phyloP scores from a whole-genome alignment of 352 stramenopile genomes.

The Blastocystis sp. region DNA sequence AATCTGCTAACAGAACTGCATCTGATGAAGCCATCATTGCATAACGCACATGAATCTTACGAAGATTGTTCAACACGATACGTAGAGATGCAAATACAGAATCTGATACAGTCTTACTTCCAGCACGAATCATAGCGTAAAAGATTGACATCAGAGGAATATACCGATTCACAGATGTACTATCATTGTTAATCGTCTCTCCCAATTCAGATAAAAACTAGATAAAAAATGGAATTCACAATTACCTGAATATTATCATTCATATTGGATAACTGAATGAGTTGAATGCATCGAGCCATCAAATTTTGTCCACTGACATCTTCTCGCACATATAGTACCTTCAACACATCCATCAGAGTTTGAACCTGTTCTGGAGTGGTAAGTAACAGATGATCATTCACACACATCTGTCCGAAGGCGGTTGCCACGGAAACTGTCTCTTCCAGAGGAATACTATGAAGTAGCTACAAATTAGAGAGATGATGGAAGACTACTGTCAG shows the following conservation, averaged over 20 bases:
- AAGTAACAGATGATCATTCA: background rate
- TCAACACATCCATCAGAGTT: slow-evolving; percentile 7
- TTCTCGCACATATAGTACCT: slow-evolving; percentile 10
- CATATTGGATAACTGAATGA: slow-evolving; percentile 75
- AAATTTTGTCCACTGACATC: slow-evolving; percentile 75
- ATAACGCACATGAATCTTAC: background rate
- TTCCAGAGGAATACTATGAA: background rate
- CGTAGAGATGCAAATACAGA: background rate
- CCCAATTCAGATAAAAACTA: background rate
- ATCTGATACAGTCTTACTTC: background rate
- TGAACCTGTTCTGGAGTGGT: slow-evolving; percentile 9
- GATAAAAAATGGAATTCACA: background rate
- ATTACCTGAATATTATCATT: slow-evolving; percentile 75
- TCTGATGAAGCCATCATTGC: background rate
- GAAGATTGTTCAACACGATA: background rate
- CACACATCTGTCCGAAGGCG: slow-evolving; percentile 20
- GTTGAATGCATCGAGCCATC: slow-evolving; percentile 83
- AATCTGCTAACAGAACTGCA: background rate
- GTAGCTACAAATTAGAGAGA: slow-evolving; percentile 65
- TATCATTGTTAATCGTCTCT: background rate
- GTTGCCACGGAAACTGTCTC: background rate
- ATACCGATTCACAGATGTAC: background rate
- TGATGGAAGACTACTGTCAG: slow-evolving; percentile 71
- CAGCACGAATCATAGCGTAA: background rate
- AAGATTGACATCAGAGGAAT: slow-evolving; percentile 12